Conservation (phyloP, 2,329 filamentous ascomycete genomes). For the Amphichorda felina region DNA sequence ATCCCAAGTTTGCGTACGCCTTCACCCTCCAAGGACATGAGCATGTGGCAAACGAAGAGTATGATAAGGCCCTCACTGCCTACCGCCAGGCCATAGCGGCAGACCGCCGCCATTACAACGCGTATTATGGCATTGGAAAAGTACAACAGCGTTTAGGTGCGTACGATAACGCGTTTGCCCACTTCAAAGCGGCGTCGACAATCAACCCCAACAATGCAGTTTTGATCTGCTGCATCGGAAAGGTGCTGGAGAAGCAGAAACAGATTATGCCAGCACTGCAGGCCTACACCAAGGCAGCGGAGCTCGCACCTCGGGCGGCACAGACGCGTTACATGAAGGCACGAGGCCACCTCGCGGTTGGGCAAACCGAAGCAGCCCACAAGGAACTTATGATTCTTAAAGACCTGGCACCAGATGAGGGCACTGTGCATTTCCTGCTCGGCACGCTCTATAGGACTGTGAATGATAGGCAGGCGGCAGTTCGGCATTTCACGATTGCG, state of each 20-base stretch:
- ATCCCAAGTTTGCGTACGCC: slow-evolving; percentile 86
- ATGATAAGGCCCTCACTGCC: slow-evolving; percentile 80
- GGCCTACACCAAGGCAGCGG: slow-evolving; percentile 73
- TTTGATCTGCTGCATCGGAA: slow-evolving; percentile 82
- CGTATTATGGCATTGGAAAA: slow-evolving; percentile 81
- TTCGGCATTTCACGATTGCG: slow-evolving; percentile 88
- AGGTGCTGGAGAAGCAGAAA: slow-evolving; percentile 80
- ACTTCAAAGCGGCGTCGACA: slow-evolving; percentile 75
- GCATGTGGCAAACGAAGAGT: slow-evolving; percentile 91
- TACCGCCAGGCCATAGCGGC: slow-evolving; percentile 80
- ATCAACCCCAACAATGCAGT: slow-evolving; percentile 95
- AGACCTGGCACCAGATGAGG: slow-evolving; percentile 85
- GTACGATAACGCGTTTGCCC: slow-evolving; percentile 80
- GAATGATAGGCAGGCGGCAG: slow-evolving; percentile 65
- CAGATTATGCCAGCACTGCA: slow-evolving; percentile 66
- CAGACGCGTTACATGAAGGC: slow-evolving; percentile 91
- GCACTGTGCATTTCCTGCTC: slow-evolving; percentile 89
- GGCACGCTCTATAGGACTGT: slow-evolving; percentile 70
- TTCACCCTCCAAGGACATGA: slow-evolving; percentile 95
- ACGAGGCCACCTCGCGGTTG: slow-evolving; percentile 68
- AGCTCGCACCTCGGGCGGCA: slow-evolving; percentile 68
- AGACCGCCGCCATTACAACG: slow-evolving; percentile 88
- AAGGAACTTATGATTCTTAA: slow-evolving; percentile 79
- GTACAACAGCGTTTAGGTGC: slow-evolving; percentile 88
- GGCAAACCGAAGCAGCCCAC: slow-evolving; percentile 59